Percentiles rank a stretch among this genome's conserved stretches.
Conservation (phyloP, 73 alveolate genomes). For the Paramecium sexaurelia region DNA sequence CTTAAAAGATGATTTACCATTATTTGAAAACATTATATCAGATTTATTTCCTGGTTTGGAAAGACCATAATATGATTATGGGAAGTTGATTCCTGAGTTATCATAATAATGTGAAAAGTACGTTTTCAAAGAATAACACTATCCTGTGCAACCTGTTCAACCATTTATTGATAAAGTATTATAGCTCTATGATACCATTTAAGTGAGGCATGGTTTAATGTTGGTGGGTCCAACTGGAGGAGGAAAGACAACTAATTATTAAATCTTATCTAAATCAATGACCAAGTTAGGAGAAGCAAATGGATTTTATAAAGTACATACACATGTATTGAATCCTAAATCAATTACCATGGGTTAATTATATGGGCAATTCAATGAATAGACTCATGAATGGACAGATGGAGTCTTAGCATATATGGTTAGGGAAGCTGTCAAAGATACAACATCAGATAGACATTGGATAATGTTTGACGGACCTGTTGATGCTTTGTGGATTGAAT, state of each 20-base stretch:
- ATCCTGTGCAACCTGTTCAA: slow-evolving; percentile 43
- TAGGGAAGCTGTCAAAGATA: slow-evolving; percentile 71
- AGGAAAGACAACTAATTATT: slow-evolving; percentile 98
- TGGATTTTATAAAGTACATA: slow-evolving; percentile 81
- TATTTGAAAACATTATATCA: slow-evolving; percentile 70
- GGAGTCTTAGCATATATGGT: slow-evolving; percentile 85
- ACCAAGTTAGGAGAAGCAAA: slow-evolving; percentile 77
- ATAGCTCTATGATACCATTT: slow-evolving; percentile 78
- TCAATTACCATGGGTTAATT: slow-evolving; percentile 98
- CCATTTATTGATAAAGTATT: slow-evolving; percentile 61
- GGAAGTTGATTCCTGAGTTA: slow-evolving; percentile 75
- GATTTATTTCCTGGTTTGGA: slow-evolving; percentile 77
- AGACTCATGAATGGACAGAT: slow-evolving; percentile 99
- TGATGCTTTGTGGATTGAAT: slow-evolving; percentile 99
- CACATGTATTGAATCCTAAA: slow-evolving; percentile 95
- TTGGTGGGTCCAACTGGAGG: slow-evolving; percentile 99
- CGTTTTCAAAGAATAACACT: slow-evolving; percentile 3
- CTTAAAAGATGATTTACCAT: slow-evolving; percentile 79
- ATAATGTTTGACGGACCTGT: slow-evolving; percentile 99
- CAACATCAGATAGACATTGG: slow-evolving; percentile 94
- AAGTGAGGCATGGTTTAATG: slow-evolving; percentile 99
- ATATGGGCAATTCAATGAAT: slow-evolving; percentile 96
- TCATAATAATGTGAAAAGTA: slow-evolving; percentile 38
- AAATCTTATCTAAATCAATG: slow-evolving; percentile 93
- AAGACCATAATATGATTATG: slow-evolving; percentile 86